phyloP scores from a whole-genome alignment of 345 rosid species.

The Citrus trifoliata region DNA sequence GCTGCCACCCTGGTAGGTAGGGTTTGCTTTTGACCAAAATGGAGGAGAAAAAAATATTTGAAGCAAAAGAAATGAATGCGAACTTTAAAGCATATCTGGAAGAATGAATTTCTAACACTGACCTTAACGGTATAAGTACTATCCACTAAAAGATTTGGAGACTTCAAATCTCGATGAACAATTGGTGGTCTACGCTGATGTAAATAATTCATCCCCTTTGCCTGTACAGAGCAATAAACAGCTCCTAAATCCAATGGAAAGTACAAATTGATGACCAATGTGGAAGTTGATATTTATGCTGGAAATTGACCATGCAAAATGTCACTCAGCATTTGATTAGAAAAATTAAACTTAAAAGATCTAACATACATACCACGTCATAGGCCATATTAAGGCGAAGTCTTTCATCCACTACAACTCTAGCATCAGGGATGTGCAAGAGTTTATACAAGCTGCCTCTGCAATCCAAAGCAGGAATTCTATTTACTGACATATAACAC shows the following conservation, averaged over 20 bases:
- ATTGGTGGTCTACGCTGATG: conserved; percentile 53
- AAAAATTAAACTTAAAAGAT: neutral
- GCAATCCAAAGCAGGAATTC: conserved; percentile 20
- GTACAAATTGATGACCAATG: neutral
- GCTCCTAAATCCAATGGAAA: conserved; percentile 11
- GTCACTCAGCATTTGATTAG: neutral
- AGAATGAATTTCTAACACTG: conserved; percentile 21
- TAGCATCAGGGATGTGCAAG: conserved; percentile 41
- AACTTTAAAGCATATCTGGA: neutral
- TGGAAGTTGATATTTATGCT: neutral
- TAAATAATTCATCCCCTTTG: conserved; percentile 81
- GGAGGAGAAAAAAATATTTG: neutral
- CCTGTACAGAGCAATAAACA: conserved; percentile 38
- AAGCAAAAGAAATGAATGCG: conserved; percentile 1
- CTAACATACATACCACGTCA: conserved; percentile 43
- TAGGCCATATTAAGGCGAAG: conserved; percentile 51
- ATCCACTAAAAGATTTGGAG: conserved; percentile 55
- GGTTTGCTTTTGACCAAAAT: neutral
- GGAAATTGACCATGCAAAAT: neutral
- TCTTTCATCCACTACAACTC: conserved; percentile 28
- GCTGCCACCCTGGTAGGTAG: neutral
- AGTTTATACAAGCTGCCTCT: conserved; percentile 51
- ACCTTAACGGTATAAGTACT: conserved; percentile 50
- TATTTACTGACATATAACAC: neutral
- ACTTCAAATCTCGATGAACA: conserved; percentile 58